Evolutionary conservation across 2,329 filamentous ascomycete genomes (phyloP).

Genomic region (Cercospora sp.): DNA sequence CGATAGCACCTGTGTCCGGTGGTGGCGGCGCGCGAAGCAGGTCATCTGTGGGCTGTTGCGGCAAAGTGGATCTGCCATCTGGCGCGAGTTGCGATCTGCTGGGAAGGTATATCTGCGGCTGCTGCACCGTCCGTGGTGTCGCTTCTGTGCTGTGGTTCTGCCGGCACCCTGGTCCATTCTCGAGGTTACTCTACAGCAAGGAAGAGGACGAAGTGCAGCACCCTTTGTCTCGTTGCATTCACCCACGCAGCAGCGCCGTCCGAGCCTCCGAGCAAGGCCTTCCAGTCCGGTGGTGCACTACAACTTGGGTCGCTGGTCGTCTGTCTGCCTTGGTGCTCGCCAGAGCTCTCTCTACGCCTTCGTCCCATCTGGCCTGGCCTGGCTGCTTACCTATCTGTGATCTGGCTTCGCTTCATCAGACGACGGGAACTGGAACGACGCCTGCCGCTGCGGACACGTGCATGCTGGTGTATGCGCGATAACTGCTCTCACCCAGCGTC

Average conservation of each 20-base stretch:
- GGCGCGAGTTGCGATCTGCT: conserved; percentile 24
- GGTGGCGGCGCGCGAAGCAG: conserved; percentile 24
- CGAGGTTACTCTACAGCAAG: conserved; percentile 39
- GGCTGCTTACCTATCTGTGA: conserved; percentile 1
- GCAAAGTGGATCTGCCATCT: conserved; percentile 22
- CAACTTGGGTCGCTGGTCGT: conserved; percentile 16
- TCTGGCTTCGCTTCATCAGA: conserved; percentile 1
- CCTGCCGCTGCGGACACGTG: conserved; percentile 23
- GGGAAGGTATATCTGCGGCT: conserved; percentile 26
- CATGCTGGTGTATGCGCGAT: conserved; percentile 21
- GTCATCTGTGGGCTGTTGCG: conserved; percentile 22
- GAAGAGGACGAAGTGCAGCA: conserved; percentile 34
- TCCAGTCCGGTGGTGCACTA: conserved; percentile 21
- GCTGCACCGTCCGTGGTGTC: conserved; percentile 17
- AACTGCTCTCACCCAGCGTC: conserved; percentile 16
- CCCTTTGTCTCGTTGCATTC: conserved; percentile 30
- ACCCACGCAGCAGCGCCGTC: conserved; percentile 29
- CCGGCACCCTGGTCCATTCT: conserved; percentile 22
- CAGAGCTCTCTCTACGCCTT: conserved; percentile 11
- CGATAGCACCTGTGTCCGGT: conserved; percentile 26
- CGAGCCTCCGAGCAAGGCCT: conserved; percentile 35
- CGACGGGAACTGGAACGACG: background rate
- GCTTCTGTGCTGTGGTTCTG: conserved; percentile 23
- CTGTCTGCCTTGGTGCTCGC: conserved; percentile 16
- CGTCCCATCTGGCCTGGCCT: background rate